These are phyloP conservation scores for Acer yangbiense DNA, from an alignment of 345 rosid genomes.

Conservation along the genomic window DNA sequence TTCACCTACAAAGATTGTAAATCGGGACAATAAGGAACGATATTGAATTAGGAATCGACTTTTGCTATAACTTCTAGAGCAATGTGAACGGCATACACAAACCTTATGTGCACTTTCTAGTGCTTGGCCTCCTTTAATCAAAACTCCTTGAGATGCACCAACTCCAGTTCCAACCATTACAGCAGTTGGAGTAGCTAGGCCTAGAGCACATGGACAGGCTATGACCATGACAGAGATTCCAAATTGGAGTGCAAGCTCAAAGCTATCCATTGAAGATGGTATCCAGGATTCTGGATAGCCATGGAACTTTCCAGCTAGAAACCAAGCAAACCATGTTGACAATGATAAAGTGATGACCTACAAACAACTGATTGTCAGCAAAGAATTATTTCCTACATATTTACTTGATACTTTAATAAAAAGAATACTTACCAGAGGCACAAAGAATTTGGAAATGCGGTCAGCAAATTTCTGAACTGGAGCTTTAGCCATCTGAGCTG, in stretches of 20 bases:
- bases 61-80: neutral
- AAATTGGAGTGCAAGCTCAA: conserved; percentile 92
- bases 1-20: conserved; percentile 51
- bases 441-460: conserved; percentile 81
- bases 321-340: conserved; percentile 92
- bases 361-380: conserved; percentile 8
- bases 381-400: neutral
- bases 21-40: neutral
- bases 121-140: conserved; percentile 96
- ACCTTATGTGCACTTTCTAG: conserved; percentile 89
- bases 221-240: conserved; percentile 99
- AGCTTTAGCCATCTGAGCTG: conserved; percentile 97
- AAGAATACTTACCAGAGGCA: conserved; percentile 63
- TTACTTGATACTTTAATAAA: neutral
- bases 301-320: conserved; percentile 77
- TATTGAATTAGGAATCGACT: neutral
- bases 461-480: conserved; percentile 97
- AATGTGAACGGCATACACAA: conserved; percentile 1
- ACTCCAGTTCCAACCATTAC: conserved; percentile 99
- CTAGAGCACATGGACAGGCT: conserved; percentile 97
- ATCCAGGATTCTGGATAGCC: conserved; percentile 89
- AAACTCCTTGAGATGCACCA: conserved; percentile 94
- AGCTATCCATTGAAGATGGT: conserved; percentile 92
- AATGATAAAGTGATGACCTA: conserved; percentile 85
- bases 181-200: conserved; percentile 98